Percentiles rank a stretch among this genome's conserved stretches.
These are phyloP conservation scores for Teunomyces tritomae DNA, from an alignment of 805 yeast genomes.

Conservation along the genomic window DNA sequence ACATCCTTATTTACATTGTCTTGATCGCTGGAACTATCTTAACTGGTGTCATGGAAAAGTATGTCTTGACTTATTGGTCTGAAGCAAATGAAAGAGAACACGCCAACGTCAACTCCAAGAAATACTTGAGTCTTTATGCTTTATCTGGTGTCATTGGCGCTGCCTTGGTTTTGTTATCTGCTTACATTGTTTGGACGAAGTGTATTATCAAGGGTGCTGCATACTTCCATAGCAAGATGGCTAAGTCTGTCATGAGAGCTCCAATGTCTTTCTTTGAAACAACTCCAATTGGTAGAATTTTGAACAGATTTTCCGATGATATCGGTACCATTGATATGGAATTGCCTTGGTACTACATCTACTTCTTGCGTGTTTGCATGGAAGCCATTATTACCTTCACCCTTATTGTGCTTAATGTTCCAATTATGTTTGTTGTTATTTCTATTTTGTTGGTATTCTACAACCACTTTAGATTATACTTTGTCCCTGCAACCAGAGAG, in stretches of 20 bases:
- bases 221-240: conserved; percentile 56
- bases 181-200: conserved; percentile 48
- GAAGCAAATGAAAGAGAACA: conserved; percentile 46
- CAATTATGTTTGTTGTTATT: conserved; percentile 50
- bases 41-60: conserved; percentile 46
- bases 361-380: conserved; percentile 44
- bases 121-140: conserved; percentile 55
- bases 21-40: conserved; percentile 31
- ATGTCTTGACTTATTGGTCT: conserved; percentile 72
- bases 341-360: conserved; percentile 52
- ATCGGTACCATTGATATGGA: conserved; percentile 54
- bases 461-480: conserved; percentile 66
- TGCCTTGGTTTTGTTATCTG: conserved; percentile 43
- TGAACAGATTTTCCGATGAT: conserved; percentile 66
- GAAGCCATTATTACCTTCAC: conserved; percentile 48
- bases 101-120: conserved; percentile 39
- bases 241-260: conserved; percentile 48
- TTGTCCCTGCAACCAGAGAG: conserved; percentile 71
- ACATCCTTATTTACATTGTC: conserved; percentile 36
- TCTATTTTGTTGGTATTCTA: conserved; percentile 53
- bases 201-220: conserved; percentile 58
- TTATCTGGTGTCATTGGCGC: conserved; percentile 54
- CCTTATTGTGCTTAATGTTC: conserved; percentile 54
- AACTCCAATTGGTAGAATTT: conserved; percentile 64
- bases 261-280: conserved; percentile 71